These are phyloP conservation scores for Aspergillus ochraceus DNA, from an alignment of 2,329 filamentous ascomycete species.

Conservation along the genomic window DNA sequence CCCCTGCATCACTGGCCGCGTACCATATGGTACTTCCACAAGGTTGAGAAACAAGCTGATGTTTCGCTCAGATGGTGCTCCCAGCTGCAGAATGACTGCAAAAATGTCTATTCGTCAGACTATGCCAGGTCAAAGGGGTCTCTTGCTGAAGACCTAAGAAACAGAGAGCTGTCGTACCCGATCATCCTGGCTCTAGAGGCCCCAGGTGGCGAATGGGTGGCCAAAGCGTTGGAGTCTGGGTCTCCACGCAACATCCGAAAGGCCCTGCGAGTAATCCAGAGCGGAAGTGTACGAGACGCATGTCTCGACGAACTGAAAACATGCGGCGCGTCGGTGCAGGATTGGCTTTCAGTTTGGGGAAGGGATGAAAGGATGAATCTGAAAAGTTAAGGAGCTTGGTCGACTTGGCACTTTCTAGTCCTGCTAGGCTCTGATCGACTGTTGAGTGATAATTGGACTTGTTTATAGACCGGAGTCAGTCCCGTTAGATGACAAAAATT, in stretches of 20 bases:
- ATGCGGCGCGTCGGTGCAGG: conserved; percentile 13
- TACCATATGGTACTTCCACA: not conserved
- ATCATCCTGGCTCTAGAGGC: conserved; percentile 21
- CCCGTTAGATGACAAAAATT: not conserved
- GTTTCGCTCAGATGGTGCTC: conserved; percentile 20
- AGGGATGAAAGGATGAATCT: conserved; percentile 23
- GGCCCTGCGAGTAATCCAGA: conserved; percentile 18
- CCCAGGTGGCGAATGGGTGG: conserved; percentile 17
- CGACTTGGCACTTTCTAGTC: too few relatives aligned
- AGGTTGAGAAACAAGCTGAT: not conserved
- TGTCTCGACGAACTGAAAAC: conserved; percentile 18
- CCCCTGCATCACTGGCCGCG: not conserved
- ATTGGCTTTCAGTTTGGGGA: conserved; percentile 29
- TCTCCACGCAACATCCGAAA: conserved; percentile 18
- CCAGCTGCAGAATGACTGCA: conserved; percentile 25
- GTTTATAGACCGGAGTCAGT: not conserved
- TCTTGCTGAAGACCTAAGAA: conserved; percentile 21
- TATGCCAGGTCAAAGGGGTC: conserved; percentile 22
- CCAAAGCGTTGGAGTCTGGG: conserved; percentile 11
- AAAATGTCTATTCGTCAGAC: conserved; percentile 25
- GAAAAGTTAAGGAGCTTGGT: conserved; percentile 10
- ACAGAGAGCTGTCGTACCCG: conserved; percentile 21
- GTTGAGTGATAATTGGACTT: too few relatives aligned
- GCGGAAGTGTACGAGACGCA: conserved; percentile 11
- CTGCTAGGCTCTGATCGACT: too few relatives aligned